These are phyloP conservation scores for Gossypium schwendimanii DNA, from an alignment of 441 rosid species.

Conservation along the genomic window DNA sequence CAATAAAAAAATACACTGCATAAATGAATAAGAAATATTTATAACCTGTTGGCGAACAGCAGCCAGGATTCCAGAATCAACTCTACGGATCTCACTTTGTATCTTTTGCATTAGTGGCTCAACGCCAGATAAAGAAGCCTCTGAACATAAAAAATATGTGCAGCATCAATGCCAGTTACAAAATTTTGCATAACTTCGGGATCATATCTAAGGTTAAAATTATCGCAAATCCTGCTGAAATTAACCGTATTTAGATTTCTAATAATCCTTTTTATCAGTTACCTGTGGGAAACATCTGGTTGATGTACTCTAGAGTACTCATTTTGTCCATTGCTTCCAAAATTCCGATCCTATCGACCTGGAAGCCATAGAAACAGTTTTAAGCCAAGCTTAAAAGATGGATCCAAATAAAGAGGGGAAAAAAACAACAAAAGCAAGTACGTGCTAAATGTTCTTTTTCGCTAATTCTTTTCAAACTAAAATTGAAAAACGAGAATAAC, in stretches of 20 bases:
- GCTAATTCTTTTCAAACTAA: neutral
- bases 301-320: conserved; percentile 86
- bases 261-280: neutral
- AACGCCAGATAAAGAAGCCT: conserved; percentile 93
- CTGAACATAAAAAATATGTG: conserved; percentile 39
- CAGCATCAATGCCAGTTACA: conserved; percentile 6
- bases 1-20: neutral
- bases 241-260: neutral
- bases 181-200: neutral
- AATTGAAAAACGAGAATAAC: neutral
- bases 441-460: neutral
- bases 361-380: neutral
- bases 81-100: conserved; percentile 84
- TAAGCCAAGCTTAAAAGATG: neutral
- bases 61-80: conserved; percentile 83
- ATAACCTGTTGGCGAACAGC: conserved; percentile 99
- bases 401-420: neutral
- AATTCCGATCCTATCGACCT: neutral
- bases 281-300: conserved; percentile 99
- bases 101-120: conserved; percentile 99
- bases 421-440: neutral
- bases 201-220: conserved; percentile 1
- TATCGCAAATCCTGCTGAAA: neutral
- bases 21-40: neutral
- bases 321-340: conserved; percentile 70